Percentiles rank a stretch among this genome's conserved stretches.
Evolutionary conservation across 805 yeast species (phyloP).

Genomic region (Yarrowia osloensis): DNA sequence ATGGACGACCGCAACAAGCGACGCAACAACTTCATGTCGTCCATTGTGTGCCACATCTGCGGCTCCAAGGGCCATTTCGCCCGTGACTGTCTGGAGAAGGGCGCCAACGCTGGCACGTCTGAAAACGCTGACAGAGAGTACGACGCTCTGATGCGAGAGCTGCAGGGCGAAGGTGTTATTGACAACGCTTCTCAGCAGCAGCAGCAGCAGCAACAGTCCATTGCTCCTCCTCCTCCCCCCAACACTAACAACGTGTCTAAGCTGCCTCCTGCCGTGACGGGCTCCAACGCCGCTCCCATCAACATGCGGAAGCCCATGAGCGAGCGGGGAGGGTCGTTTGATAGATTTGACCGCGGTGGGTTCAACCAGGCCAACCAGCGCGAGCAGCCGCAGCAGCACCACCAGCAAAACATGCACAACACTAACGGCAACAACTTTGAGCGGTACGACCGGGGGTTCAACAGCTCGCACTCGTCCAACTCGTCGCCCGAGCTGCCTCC

Average conservation of each 20-base stretch:
- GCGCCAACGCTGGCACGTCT: constrained; percentile 1
- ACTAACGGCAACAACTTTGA: constrained; percentile 23
- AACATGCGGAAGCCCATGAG: constrained; percentile 14
- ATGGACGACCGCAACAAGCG: constrained; percentile 48
- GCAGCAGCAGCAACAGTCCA: too few relatives aligned
- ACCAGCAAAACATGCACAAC: constrained; percentile 19
- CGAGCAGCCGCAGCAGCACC: background rate
- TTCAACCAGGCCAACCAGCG: constrained; percentile 23
- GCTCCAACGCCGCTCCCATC: constrained; percentile 31
- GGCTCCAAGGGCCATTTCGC: constrained; percentile 85
- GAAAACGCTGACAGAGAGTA: constrained; percentile 51
- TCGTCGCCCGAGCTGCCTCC: constrained; percentile 26
- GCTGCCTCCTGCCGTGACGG: constrained; percentile 8
- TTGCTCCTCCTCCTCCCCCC: background rate
- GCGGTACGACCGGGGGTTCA: constrained; percentile 20
- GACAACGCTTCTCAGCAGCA: background rate
- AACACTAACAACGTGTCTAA: constrained; percentile 18
- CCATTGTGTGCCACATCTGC: constrained; percentile 72
- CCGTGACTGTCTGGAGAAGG: constrained; percentile 67
- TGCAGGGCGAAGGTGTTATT: constrained; percentile 35
- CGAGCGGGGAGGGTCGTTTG: constrained; percentile 23
- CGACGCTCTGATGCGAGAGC: constrained; percentile 54
- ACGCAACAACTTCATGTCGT: constrained; percentile 52
- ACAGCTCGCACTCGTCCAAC: constrained; percentile 25
- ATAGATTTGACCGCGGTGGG: constrained; percentile 17